Percentiles rank a stretch among this genome's conserved stretches.
Conservation (phyloP, 2,329 filamentous ascomycete species). For the Colletotrichum cordylinicola region DNA sequence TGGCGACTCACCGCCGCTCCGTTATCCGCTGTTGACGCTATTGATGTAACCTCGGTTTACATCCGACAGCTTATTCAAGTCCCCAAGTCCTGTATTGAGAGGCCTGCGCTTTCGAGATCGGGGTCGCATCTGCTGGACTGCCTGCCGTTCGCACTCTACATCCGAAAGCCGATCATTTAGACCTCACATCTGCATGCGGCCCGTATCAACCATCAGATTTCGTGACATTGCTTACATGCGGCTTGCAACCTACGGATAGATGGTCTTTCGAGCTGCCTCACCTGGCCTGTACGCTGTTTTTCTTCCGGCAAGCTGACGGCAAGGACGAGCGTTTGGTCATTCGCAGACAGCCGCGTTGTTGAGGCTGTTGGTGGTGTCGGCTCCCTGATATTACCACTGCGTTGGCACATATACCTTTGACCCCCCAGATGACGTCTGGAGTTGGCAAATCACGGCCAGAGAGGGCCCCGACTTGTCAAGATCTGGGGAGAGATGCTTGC, state of each 20-base stretch:
- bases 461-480: background rate
- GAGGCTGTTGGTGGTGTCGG: background rate
- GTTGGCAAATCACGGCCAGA: background rate
- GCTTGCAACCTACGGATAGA: background rate
- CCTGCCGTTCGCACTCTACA: background rate
- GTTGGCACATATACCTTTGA: constrained; percentile 6
- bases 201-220: background rate
- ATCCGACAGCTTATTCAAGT: background rate
- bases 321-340: background rate
- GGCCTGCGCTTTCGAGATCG: background rate
- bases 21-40: background rate
- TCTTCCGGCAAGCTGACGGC: background rate
- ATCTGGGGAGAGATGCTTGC: background rate
- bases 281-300: background rate
- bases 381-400: background rate
- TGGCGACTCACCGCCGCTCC: background rate
- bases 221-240: background rate
- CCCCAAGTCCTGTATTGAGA: background rate
- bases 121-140: background rate
- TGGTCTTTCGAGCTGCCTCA: background rate
- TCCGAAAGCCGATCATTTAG: background rate
- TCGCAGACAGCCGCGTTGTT: background rate
- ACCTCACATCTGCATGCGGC: background rate
- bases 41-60: background rate
- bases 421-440: constrained; percentile 8